A percentile compares a stretch with the other conserved stretches of the same genome.
These are phyloP conservation scores for Botrytis deweyae DNA, from an alignment of 2,329 filamentous ascomycete genomes.

Conservation along the genomic window DNA sequence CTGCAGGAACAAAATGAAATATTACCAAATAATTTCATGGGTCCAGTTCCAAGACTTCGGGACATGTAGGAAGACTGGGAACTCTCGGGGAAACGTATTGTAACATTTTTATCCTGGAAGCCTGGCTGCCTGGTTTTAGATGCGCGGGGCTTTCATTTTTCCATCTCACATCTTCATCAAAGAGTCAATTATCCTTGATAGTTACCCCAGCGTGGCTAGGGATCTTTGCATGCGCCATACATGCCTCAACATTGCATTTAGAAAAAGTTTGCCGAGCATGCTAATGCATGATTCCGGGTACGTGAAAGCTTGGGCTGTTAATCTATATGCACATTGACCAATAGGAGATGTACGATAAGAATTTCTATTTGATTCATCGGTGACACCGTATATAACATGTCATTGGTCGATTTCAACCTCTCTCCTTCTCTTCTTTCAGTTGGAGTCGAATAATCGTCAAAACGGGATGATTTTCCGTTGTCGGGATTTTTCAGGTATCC, in stretches of 20 bases:
- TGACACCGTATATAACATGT: slow-evolving; percentile 19
- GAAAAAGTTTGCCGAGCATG: not conserved
- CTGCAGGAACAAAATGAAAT: slow-evolving; percentile 15
- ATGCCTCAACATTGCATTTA: slow-evolving; percentile 4
- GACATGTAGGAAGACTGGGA: slow-evolving; percentile 10
- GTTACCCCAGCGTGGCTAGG: slow-evolving; percentile 4
- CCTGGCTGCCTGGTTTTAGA: not conserved
- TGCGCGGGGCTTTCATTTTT: not conserved
- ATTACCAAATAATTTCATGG: slow-evolving; percentile 23
- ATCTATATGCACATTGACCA: slow-evolving; percentile 9
- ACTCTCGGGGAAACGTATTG: not conserved
- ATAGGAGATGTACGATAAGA: slow-evolving; percentile 21
- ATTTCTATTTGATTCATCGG: slow-evolving; percentile 20
- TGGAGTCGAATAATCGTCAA: not conserved
- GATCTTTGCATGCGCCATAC: slow-evolving; percentile 14
- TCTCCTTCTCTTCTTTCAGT: not conserved
- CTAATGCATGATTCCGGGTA: slow-evolving; percentile 13
- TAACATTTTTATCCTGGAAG: not conserved
- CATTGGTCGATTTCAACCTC: not conserved
- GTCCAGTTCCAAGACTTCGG: slow-evolving; percentile 14
- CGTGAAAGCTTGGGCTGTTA: slow-evolving; percentile 4
- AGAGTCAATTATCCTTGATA: not conserved
- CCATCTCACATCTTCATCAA: not conserved
- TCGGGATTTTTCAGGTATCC: not conserved
- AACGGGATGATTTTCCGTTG: not conserved